Conservation (phyloP, 352 stramenopile species). For the Phytophthora cryptogea region DNA sequence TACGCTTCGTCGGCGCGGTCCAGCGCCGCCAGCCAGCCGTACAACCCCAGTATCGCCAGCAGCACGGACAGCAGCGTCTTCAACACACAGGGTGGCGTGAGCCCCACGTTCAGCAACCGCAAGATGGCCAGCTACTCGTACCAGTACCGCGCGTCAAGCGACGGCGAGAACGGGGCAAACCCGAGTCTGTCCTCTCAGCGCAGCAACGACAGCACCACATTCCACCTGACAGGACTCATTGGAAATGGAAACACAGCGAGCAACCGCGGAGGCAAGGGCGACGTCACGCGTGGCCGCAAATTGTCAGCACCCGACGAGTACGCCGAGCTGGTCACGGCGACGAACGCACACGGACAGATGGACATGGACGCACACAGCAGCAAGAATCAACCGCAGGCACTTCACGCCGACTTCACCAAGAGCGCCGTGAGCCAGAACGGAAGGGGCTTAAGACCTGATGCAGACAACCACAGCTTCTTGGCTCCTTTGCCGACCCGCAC, state of each 20-base stretch:
- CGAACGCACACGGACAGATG: conserved; percentile 18
- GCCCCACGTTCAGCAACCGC: conserved; percentile 33
- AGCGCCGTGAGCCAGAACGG: conserved; percentile 18
- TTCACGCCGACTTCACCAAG: conserved; percentile 28
- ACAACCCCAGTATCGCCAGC: conserved; percentile 25
- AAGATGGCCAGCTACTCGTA: conserved; percentile 43
- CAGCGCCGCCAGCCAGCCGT: conserved; percentile 29
- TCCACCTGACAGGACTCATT: conserved; percentile 35
- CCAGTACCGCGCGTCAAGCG: conserved; percentile 38
- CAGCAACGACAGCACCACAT: conserved; percentile 22
- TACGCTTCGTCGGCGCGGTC: conserved; percentile 37
- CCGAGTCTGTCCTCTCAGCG: conserved; percentile 1
- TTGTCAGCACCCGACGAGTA: conserved; percentile 44
- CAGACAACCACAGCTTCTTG: conserved; percentile 32
- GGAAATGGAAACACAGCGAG: conserved; percentile 23
- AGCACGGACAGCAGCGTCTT: conserved; percentile 42
- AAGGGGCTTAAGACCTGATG: conserved; percentile 34
- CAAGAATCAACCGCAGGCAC: conserved; percentile 2
- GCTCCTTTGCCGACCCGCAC: conserved; percentile 12
- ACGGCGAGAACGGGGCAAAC: conserved; percentile 21
- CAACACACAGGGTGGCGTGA: conserved; percentile 45
- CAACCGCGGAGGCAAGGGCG: conserved; percentile 10
- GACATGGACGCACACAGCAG: not conserved
- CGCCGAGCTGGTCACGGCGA: conserved; percentile 36
- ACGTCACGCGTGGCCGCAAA: conserved; percentile 27